These are phyloP conservation scores for Curvularia lunata DNA, from an alignment of 2,329 filamentous ascomycete genomes.

Conservation along the genomic window DNA sequence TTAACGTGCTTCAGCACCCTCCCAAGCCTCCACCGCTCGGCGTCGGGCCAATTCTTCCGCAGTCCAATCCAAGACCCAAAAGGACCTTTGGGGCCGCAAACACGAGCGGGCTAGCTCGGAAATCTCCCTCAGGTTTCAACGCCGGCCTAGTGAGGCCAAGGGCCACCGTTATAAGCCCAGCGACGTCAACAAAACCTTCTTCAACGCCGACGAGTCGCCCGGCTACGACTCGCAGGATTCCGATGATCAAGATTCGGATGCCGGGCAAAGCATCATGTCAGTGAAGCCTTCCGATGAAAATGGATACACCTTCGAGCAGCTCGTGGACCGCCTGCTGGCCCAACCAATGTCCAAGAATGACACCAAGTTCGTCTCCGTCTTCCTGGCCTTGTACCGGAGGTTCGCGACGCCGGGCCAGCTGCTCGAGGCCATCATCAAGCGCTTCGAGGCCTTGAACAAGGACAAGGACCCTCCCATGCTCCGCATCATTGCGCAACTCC, in stretches of 20 bases:
- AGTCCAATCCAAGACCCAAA: conserved; percentile 50
- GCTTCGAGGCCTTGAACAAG: conserved; percentile 73
- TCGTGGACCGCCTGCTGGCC: conserved; percentile 83
- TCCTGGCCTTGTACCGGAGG: conserved; percentile 91
- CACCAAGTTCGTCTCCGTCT: conserved; percentile 84
- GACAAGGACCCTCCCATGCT: conserved; percentile 73
- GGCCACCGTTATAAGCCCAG: conserved; percentile 46
- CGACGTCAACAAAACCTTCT: conserved; percentile 62
- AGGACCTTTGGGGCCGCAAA: conserved; percentile 46
- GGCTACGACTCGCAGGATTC: conserved; percentile 69
- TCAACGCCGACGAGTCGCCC: conserved; percentile 74
- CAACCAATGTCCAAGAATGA: conserved; percentile 86
- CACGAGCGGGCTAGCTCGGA: conserved; percentile 58
- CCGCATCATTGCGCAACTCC: conserved; percentile 79
- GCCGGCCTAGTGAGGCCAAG: conserved; percentile 37
- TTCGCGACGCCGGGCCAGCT: conserved; percentile 84
- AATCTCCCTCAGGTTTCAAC: conserved; percentile 48
- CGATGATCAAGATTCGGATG: conserved; percentile 70
- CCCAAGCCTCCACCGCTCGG: conserved; percentile 48
- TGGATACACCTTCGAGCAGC: conserved; percentile 60
- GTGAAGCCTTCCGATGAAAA: conserved; percentile 62
- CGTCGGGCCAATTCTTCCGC: conserved; percentile 55
- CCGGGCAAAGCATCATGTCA: conserved; percentile 52
- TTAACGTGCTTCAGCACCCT: conserved; percentile 36
- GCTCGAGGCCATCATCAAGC: conserved; percentile 76